Evolutionary conservation across 169 alveolate genomes (phyloP).

Genomic region (Plasmodium adleri): DNA sequence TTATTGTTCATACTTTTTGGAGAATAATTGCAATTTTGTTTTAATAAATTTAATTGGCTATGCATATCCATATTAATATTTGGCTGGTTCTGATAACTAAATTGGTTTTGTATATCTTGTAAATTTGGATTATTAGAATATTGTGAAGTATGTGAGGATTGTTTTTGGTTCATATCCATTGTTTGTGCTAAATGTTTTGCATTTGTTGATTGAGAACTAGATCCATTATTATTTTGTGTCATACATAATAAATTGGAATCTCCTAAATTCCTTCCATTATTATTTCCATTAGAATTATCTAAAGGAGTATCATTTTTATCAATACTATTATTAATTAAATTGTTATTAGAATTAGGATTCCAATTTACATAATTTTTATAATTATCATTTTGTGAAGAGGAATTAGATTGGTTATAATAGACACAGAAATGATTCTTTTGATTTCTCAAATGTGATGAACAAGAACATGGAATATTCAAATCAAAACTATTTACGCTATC

Average conservation of each 20-base stretch:
- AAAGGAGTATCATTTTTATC: slow-evolving; percentile 10
- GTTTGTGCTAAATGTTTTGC: slow-evolving; percentile 21
- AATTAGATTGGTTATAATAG: slow-evolving; percentile 18
- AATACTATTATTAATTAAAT: slow-evolving; percentile 2
- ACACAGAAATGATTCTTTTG: slow-evolving; percentile 58
- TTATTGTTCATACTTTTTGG: slow-evolving; percentile 18
- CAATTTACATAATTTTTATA: slow-evolving; percentile 27
- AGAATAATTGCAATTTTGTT: slow-evolving; percentile 23
- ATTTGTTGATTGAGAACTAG: slow-evolving; percentile 23
- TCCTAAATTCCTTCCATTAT: slow-evolving; percentile 13
- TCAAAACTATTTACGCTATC: slow-evolving; percentile 14
- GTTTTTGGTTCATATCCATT: slow-evolving; percentile 36
- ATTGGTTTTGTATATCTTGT: slow-evolving; percentile 20
- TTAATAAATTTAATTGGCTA: slow-evolving; percentile 1
- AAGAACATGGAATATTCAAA: slow-evolving; percentile 21
- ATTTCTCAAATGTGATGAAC: slow-evolving; percentile 41
- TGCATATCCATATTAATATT: slow-evolving; percentile 19
- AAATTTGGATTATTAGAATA: slow-evolving; percentile 14
- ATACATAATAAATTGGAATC: slow-evolving; percentile 11
- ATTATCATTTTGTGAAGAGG: slow-evolving; percentile 21
- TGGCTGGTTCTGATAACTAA: slow-evolving; percentile 32
- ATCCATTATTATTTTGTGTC: slow-evolving; percentile 25
- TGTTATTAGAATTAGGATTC: slow-evolving; percentile 10
- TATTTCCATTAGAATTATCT: slow-evolving; percentile 18
- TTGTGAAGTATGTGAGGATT: slow-evolving; percentile 7